phyloP scores from a whole-genome alignment of 169 alveolate genomes.

The Cryptosporidium parvum region DNA sequence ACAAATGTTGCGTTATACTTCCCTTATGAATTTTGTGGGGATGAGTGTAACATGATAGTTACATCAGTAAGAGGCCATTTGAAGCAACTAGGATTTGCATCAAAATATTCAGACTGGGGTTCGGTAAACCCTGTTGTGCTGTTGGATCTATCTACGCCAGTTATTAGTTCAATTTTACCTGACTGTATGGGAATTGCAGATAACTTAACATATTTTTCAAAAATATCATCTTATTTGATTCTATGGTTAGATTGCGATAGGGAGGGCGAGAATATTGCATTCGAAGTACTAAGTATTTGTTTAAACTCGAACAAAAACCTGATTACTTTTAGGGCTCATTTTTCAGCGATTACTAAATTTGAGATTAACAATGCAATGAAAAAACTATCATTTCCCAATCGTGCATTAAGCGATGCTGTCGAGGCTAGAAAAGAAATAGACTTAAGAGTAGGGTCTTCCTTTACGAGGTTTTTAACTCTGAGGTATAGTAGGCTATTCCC shows the following conservation, averaged over 20 bases:
- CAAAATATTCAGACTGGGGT: conserved; percentile 84
- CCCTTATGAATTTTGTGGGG: conserved; percentile 78
- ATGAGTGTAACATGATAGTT: conserved; percentile 86
- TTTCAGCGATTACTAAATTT: conserved; percentile 91
- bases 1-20: conserved; percentile 84
- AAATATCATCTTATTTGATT: conserved; percentile 74
- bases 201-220: conserved; percentile 80
- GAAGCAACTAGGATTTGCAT: conserved; percentile 81
- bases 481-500: conserved; percentile 80
- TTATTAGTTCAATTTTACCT: conserved; percentile 81
- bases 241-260: conserved; percentile 97
- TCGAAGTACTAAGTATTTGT: conserved; percentile 90
- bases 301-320: conserved; percentile 79
- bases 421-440: conserved; percentile 94
- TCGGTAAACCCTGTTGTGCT: conserved; percentile 78
- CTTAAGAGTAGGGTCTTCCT: conserved; percentile 94
- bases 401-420: conserved; percentile 91
- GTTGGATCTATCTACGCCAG: conserved; percentile 80
- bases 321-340: conserved; percentile 89
- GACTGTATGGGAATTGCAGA: conserved; percentile 85
- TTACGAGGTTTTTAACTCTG: conserved; percentile 92
- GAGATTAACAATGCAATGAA: conserved; percentile 89
- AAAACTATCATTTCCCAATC: conserved; percentile 88
- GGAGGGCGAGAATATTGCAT: conserved; percentile 96
- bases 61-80: conserved; percentile 91